These are phyloP conservation scores for Erodium trifolium DNA, from an alignment of 441 rosid genomes.

Conservation along the genomic window DNA sequence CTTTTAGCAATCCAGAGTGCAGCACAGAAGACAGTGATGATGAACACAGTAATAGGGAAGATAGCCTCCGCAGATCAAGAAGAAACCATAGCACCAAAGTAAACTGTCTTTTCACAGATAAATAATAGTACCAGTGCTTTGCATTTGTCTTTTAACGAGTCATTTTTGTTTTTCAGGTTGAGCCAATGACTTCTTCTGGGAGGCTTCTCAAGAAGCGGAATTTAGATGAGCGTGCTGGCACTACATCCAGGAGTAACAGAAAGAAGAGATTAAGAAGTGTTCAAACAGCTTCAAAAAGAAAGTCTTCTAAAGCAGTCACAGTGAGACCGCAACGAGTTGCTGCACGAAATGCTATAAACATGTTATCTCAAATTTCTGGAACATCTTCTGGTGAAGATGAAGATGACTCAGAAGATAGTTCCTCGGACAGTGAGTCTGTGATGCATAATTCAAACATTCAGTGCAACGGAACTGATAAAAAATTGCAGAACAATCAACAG, in stretches of 20 bases:
- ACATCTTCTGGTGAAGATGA: slow-evolving; percentile 49
- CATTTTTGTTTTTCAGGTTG: slow-evolving; percentile 40
- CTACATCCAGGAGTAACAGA: slow-evolving; percentile 31
- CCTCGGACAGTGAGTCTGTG: slow-evolving; percentile 36
- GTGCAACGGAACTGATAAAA: slow-evolving; percentile 29
- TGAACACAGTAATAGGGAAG: slow-evolving; percentile 35
- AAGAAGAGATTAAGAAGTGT: slow-evolving; percentile 37
- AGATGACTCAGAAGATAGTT: slow-evolving; percentile 38
- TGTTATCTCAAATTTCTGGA: slow-evolving; percentile 60
- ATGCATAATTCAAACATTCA: slow-evolving; percentile 24
- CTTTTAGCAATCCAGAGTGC: slow-evolving; percentile 51
- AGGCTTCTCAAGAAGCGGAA: slow-evolving; percentile 55
- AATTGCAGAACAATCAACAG: slow-evolving; percentile 26
- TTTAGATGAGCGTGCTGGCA: slow-evolving; percentile 43
- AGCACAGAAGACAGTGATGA: slow-evolving; percentile 51
- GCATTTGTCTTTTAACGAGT: slow-evolving; percentile 18
- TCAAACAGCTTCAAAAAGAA: slow-evolving; percentile 38
- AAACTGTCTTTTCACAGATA: slow-evolving; percentile 27
- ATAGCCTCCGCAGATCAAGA: slow-evolving; percentile 43
- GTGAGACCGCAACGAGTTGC: slow-evolving; percentile 69
- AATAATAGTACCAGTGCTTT: slow-evolving; percentile 16
- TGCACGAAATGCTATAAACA: slow-evolving; percentile 59
- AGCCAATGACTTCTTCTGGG: slow-evolving; percentile 34
- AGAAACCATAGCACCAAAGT: slow-evolving; percentile 40
- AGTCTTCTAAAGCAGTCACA: slow-evolving; percentile 40